Conservation (phyloP, 257 asterid genomes). For the Penstemon newberryi region DNA sequence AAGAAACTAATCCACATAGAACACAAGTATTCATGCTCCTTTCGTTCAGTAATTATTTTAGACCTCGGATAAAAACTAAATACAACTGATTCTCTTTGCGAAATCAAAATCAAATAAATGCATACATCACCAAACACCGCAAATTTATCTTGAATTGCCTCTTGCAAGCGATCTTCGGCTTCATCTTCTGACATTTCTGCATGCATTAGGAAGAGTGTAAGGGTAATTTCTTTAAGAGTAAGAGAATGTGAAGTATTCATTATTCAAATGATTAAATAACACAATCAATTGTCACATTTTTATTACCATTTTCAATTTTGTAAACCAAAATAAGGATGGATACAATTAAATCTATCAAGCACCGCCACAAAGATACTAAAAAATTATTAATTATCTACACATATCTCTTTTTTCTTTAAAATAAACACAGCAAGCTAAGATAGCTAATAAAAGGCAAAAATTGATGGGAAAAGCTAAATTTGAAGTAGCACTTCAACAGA, state of each 20-base stretch:
- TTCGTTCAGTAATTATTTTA: slow-evolving; percentile 13
- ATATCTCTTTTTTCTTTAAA: neutral
- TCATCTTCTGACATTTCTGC: slow-evolving; percentile 98
- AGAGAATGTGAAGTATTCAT: neutral
- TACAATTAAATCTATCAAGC: slow-evolving; percentile 19
- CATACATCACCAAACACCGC: slow-evolving; percentile 95
- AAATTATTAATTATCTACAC: neutral
- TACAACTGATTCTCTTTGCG: slow-evolving; percentile 13
- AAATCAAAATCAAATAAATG: slow-evolving; percentile 24
- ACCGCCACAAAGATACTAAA: neutral
- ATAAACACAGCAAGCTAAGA: neutral
- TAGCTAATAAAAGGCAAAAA: neutral
- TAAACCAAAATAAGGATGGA: slow-evolving; percentile 11
- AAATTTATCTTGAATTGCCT: slow-evolving; percentile 95
- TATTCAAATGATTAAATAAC: neutral
- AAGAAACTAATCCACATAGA: slow-evolving; percentile 11
- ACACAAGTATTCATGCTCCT: slow-evolving; percentile 21
- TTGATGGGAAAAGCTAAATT: neutral
- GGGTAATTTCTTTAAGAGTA: neutral
- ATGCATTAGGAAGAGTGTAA: slow-evolving; percentile 25
- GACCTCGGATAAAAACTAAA: slow-evolving; percentile 1
- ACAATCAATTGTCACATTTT: neutral
- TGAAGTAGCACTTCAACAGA: slow-evolving; percentile 12
- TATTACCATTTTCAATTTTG: slow-evolving; percentile 10
- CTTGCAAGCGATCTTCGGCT: slow-evolving; percentile 95